A percentile compares a stretch with the other conserved stretches of the same genome.
Conservation (phyloP, 164 flowering plant species). For the Sedum album region DNA sequence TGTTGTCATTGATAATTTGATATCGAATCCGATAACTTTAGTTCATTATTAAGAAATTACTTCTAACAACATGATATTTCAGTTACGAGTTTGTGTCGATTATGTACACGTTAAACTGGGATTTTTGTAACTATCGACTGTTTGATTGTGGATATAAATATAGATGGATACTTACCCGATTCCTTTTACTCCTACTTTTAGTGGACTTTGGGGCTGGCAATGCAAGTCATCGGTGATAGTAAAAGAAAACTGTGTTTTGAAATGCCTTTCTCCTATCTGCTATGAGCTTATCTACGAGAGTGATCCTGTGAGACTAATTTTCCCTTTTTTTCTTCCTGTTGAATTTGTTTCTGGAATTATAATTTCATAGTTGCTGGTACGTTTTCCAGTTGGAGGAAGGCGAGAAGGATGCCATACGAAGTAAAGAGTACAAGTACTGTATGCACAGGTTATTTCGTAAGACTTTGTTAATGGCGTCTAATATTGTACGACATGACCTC, state of each 20-base stretch:
- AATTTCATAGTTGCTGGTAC: not conserved
- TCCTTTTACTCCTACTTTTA: constrained; percentile 11
- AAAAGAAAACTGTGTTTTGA: constrained; percentile 82
- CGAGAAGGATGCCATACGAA: constrained; percentile 64
- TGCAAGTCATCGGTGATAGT: constrained; percentile 68
- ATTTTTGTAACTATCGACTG: too few species aligned
- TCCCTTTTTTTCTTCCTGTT: not conserved
- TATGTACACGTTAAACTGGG: too few species aligned
- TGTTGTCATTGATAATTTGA: too few species aligned
- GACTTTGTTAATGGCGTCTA: not conserved
- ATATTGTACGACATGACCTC: not conserved
- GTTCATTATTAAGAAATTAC: too few species aligned
- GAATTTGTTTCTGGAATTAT: not conserved
- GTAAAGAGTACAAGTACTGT: constrained; percentile 87
- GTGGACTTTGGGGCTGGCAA: constrained; percentile 80
- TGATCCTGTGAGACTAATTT: constrained; percentile 57
- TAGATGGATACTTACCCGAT: not conserved
- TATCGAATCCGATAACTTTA: too few species aligned
- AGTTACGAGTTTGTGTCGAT: too few species aligned
- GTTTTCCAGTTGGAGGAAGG: constrained; percentile 81
- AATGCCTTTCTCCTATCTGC: constrained; percentile 72
- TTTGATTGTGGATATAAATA: too few species aligned
- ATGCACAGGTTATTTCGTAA: constrained; percentile 52
- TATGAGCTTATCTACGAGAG: constrained; percentile 63
- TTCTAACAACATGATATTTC: too few species aligned